Base-by-base conservation (phyloP, 2,329 filamentous ascomycete species). In the Trichoderma arundinaceum region DNA sequence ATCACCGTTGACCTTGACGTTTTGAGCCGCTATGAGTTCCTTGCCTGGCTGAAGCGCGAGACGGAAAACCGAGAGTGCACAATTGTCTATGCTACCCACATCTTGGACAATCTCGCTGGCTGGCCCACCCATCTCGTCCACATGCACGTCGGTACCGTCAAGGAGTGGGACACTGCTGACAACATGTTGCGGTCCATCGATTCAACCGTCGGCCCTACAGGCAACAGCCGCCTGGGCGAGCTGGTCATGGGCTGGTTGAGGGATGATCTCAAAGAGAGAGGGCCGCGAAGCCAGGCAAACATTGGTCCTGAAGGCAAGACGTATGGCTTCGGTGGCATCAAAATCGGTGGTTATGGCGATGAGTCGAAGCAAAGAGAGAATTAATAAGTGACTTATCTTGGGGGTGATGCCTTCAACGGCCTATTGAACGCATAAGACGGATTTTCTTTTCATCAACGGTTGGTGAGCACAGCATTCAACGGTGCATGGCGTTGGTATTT, bases 41-140 rank as follows among this genome's bases (percentile, higher is more conserved):
- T 99, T 38, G 83, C 80, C 49, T 99, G 94, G 82, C 79, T 99
- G 74, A 93, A 93, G 79, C 83, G 83, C 67, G 95, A 99, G 86
- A 97, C 94, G 0, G 90, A 94, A 79, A 82, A 75, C 7, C 84
- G 94, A 61, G 84, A 88, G 44, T 97, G 94, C 75, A 97, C 95
- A 4, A 92, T 99, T 72, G 93, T 99, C 35, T 99, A 99, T 76
- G 95, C 95, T 7, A 99, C 95, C 13, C 95, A 99, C 78, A 97
- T 99, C 69, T 80, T 99, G 71, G 95, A 99, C 76, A 97, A 98
- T 76, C 81, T 99, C 58, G 93, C 93, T 0, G 89, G 90, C 19
- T 99, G 95, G 95, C 95, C 95, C 7, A 96, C 92, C 1, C 94
- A 99, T 79, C 83, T 99, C 43, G 94, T 96, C 57, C 94, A 98